These are phyloP conservation scores for Cladophialophora exuberans DNA, from an alignment of 2,329 filamentous ascomycete genomes.

Conservation along the genomic window DNA sequence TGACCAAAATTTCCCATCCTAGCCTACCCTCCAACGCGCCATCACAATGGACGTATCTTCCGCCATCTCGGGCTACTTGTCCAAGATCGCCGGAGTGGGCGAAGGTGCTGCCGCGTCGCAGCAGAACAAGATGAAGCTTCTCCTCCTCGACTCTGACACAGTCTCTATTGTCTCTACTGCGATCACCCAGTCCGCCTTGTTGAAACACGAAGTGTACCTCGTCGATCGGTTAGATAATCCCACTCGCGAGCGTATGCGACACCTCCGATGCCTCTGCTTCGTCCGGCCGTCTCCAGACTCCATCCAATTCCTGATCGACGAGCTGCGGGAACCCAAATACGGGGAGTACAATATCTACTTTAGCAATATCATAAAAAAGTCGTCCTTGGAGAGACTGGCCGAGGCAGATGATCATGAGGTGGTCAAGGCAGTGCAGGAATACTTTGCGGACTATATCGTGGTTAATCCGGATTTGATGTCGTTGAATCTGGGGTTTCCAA, in stretches of 20 bases:
- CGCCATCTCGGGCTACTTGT: constrained; percentile 91
- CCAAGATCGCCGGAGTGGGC: constrained; percentile 88
- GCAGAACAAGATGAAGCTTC: constrained; percentile 95
- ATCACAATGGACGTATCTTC: constrained; percentile 84
- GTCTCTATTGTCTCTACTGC: constrained; percentile 92
- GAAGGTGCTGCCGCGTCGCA: constrained; percentile 66
- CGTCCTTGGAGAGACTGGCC: constrained; percentile 86
- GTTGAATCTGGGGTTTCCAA: constrained; percentile 71
- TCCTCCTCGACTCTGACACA: constrained; percentile 91
- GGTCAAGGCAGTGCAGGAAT: constrained; percentile 89
- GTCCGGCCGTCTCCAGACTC: constrained; percentile 89
- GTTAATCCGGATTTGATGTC: constrained; percentile 94
- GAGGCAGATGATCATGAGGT: constrained; percentile 98
- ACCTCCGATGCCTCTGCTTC: constrained; percentile 90
- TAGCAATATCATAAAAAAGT: constrained; percentile 97
- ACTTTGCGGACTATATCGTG: constrained; percentile 94
- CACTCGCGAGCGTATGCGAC: constrained; percentile 94
- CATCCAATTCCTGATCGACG: constrained; percentile 91
- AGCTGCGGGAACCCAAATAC: constrained; percentile 93
- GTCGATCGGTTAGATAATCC: constrained; percentile 93
- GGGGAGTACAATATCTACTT: constrained; percentile 98
- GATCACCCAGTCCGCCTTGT: constrained; percentile 89
- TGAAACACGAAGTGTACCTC: constrained; percentile 97
- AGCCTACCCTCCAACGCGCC: not conserved
- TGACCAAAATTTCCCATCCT: not conserved